phyloP scores from a whole-genome alignment of 345 rosid species.

The Cardamine chenopodiifolia region DNA sequence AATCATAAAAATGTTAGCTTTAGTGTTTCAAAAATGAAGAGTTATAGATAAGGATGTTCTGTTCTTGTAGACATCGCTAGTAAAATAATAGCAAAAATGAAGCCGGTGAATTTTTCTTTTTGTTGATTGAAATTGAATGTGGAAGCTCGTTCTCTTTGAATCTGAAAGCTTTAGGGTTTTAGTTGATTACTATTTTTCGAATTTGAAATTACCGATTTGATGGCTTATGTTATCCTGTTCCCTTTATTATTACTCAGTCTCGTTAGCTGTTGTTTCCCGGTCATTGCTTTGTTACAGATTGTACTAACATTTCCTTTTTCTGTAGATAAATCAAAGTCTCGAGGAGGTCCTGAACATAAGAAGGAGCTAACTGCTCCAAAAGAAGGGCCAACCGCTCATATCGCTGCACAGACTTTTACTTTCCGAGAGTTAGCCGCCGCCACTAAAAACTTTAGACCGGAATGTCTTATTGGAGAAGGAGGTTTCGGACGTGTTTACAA shows the following conservation, averaged over 20 bases:
- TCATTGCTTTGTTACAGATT: too few species aligned
- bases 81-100: neutral
- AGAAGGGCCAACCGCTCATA: conserved; percentile 71
- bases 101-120: neutral
- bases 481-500: conserved; percentile 96
- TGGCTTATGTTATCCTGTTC: neutral
- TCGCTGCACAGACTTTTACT: conserved; percentile 93
- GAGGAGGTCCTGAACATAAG: conserved; percentile 64
- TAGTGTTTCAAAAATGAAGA: neutral
- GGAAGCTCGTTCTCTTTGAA: neutral
- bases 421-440: conserved; percentile 89
- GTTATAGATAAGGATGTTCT: neutral
- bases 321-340: conserved; percentile 79
- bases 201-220: neutral
- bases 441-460: conserved; percentile 78
- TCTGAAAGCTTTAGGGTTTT: neutral
- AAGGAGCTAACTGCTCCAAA: conserved; percentile 70
- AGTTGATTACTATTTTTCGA: neutral
- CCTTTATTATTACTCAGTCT: too few species aligned
- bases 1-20: conserved; percentile 8
- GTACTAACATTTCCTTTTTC: conserved; percentile 1
- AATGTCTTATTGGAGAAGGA: conserved; percentile 89
- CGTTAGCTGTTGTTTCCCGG: too few species aligned
- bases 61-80: neutral
- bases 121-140: neutral